Percentiles rank a stretch among this genome's conserved stretches.
These are phyloP conservation scores for Puccinia triticina DNA, from an alignment of 1,284 basidiomycete species.

Conservation along the genomic window DNA sequence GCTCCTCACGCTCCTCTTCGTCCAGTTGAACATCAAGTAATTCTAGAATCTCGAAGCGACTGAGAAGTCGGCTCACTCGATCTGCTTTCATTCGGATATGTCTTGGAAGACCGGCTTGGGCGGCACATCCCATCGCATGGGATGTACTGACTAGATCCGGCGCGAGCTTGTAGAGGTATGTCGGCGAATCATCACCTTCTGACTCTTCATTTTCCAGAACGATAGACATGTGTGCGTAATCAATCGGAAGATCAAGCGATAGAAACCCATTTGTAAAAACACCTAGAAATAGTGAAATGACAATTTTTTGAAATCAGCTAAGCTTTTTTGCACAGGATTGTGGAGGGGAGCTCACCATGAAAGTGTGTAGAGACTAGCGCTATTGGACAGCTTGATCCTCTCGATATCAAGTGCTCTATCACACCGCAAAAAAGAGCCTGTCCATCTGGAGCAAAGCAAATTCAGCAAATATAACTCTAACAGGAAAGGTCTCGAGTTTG, in stretches of 20 bases:
- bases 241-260: constrained; percentile 37
- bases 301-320: not conserved
- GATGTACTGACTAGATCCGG: constrained; percentile 38
- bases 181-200: constrained; percentile 26
- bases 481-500: not conserved
- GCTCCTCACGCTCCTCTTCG: constrained; percentile 41
- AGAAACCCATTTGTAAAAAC: constrained; percentile 43
- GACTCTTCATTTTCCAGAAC: not conserved
- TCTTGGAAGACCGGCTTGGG: constrained; percentile 36
- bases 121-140: constrained; percentile 49
- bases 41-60: constrained; percentile 42
- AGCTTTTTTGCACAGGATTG: too few relatives aligned
- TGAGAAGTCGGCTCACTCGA: constrained; percentile 40
- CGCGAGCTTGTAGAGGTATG: constrained; percentile 42
- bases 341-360: constrained; percentile 27
- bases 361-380: constrained; percentile 44
- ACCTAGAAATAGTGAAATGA: not conserved
- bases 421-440: constrained; percentile 49
- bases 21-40: constrained; percentile 39
- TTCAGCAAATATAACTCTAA: not conserved
- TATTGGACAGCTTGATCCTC: constrained; percentile 34
- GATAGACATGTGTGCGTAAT: constrained; percentile 46
- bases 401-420: constrained; percentile 40
- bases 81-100: constrained; percentile 44
- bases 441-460: constrained; percentile 13